Percentiles rank a stretch among this genome's conserved stretches.
phyloP scores from a whole-genome alignment of 768 basidiomycete genomes.

The Mycena amicta region DNA sequence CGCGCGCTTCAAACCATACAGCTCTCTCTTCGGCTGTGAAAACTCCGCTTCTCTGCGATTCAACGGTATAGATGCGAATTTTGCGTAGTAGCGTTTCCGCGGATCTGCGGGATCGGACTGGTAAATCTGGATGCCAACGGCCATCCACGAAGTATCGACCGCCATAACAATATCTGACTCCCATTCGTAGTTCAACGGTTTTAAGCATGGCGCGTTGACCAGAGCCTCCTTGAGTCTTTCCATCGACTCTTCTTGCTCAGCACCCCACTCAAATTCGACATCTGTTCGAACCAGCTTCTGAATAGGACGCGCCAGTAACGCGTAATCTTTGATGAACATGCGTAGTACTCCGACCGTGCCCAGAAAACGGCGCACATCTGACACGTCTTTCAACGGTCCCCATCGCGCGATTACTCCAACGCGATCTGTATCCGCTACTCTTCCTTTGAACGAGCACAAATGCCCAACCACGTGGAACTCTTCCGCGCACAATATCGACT shows the following conservation, averaged over 20 bases:
- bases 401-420: conserved; percentile 29
- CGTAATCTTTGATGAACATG: conserved; percentile 26
- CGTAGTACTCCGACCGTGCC: conserved; percentile 28
- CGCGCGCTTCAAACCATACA: conserved; percentile 23
- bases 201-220: conserved; percentile 15
- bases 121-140: conserved; percentile 8
- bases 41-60: conserved; percentile 9
- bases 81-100: conserved; percentile 16
- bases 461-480: conserved; percentile 40
- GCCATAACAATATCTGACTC: conserved; percentile 26
- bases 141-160: conserved; percentile 28
- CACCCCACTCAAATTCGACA: conserved; percentile 26
- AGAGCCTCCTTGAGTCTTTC: conserved; percentile 20
- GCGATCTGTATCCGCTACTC: conserved; percentile 25
- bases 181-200: conserved; percentile 30
- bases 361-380: conserved; percentile 30
- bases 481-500: conserved; percentile 33
- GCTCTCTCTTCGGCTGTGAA: conserved; percentile 30
- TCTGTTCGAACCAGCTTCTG: neutral
- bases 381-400: conserved; percentile 14
- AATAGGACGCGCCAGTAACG: neutral
- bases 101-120: conserved; percentile 9
- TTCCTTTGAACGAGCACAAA: conserved; percentile 36
- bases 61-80: conserved; percentile 30
- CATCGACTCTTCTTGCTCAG: conserved; percentile 21